Percentiles rank a stretch among this genome's conserved stretches.
phyloP scores from a whole-genome alignment of 352 stramenopile genomes.

The Phytophthora hibernalis region DNA sequence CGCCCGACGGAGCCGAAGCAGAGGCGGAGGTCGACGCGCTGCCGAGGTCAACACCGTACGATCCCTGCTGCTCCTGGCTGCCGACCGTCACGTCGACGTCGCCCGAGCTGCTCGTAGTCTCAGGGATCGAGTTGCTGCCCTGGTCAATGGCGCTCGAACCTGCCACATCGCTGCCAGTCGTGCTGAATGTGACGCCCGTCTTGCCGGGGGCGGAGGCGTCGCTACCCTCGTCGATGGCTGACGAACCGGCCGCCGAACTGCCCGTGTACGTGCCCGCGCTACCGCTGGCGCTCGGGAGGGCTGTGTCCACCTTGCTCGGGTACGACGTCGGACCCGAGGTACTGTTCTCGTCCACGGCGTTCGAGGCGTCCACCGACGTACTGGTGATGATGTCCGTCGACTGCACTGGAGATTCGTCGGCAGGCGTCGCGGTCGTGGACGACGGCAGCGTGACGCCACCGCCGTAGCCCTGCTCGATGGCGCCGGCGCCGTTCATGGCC shows the following conservation, averaged over 20 bases:
- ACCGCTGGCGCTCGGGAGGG: slow-evolving; percentile 18
- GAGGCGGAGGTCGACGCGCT: slow-evolving; percentile 20
- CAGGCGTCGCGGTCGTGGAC: slow-evolving; percentile 18
- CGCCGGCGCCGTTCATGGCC: slow-evolving; percentile 29
- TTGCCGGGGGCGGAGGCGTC: slow-evolving; percentile 8
- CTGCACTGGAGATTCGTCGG: slow-evolving; percentile 22
- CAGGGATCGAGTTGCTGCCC: slow-evolving; percentile 14
- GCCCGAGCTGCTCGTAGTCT: slow-evolving; percentile 11
- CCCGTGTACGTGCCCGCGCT: slow-evolving; percentile 14
- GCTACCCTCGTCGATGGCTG: slow-evolving; percentile 16
- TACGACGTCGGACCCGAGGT: slow-evolving; percentile 8
- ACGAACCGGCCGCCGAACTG: slow-evolving; percentile 20
- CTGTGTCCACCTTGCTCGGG: slow-evolving; percentile 26
- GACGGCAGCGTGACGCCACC: slow-evolving; percentile 20
- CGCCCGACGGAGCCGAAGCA: slow-evolving; percentile 11
- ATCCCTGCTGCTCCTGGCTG: slow-evolving; percentile 19
- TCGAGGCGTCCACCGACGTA: slow-evolving; percentile 20
- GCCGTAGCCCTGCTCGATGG: slow-evolving; percentile 33
- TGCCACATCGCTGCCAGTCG: slow-evolving; percentile 18
- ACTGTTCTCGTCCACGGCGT: slow-evolving; percentile 11
- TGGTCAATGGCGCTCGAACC: slow-evolving; percentile 22
- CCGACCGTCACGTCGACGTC: slow-evolving; percentile 5
- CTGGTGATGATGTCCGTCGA: not conserved
- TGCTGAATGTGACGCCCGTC: slow-evolving; percentile 16
- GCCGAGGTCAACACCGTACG: not conserved